Conservation (phyloP, 768 basidiomycete species). For the Baorangia bicolor region DNA sequence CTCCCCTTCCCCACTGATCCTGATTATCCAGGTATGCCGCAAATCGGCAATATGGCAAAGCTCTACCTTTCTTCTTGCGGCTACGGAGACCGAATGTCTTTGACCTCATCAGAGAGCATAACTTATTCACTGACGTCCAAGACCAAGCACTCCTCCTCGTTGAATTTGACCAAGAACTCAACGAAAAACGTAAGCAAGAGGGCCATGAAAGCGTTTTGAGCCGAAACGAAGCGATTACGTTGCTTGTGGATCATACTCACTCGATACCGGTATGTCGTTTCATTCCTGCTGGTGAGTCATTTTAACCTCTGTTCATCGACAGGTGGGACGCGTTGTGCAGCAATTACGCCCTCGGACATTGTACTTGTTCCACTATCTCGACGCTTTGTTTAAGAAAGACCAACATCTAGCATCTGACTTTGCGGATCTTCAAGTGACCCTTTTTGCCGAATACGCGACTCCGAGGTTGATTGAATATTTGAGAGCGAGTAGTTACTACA, state of each 20-base stretch:
- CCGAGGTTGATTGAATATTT: slow-evolving; percentile 85
- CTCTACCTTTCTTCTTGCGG: slow-evolving; percentile 85
- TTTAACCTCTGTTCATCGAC: slow-evolving; percentile 1
- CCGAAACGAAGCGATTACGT: slow-evolving; percentile 74
- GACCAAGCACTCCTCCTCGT: slow-evolving; percentile 91
- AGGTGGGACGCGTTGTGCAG: slow-evolving; percentile 87
- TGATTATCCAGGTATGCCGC: slow-evolving; percentile 62
- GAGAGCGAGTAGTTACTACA: slow-evolving; percentile 88
- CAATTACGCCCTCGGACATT: slow-evolving; percentile 75
- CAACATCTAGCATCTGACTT: slow-evolving; percentile 76
- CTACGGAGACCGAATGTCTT: slow-evolving; percentile 89
- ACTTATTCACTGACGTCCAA: slow-evolving; percentile 91
- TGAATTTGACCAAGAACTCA: slow-evolving; percentile 90
- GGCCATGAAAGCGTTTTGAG: slow-evolving; percentile 40
- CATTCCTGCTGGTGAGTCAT: background rate
- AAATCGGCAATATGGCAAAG: slow-evolving; percentile 93
- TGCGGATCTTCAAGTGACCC: slow-evolving; percentile 84
- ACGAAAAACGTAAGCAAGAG: slow-evolving; percentile 51
- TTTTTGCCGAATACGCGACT: slow-evolving; percentile 88
- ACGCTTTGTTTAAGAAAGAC: slow-evolving; percentile 86
- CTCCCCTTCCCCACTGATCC: background rate
- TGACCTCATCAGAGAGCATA: slow-evolving; percentile 89
- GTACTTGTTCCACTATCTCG: slow-evolving; percentile 92
- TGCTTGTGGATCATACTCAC: slow-evolving; percentile 92
- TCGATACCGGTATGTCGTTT: slow-evolving; percentile 79